Base-by-base conservation (phyloP, 768 basidiomycete genomes). In the Trametes villosa region DNA sequence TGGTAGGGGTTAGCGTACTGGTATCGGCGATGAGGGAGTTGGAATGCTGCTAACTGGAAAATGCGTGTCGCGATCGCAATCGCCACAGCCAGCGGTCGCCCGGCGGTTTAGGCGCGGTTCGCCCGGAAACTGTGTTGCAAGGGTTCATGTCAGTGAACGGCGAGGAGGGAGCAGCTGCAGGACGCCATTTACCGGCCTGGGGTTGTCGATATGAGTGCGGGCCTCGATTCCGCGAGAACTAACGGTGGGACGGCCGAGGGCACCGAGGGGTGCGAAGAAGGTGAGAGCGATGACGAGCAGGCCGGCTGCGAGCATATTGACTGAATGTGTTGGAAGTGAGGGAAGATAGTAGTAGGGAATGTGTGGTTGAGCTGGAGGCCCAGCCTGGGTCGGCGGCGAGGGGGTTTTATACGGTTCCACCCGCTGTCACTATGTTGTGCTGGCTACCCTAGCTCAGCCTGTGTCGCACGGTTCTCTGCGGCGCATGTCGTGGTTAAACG, bases 241-340 rank as follows among this genome's bases (percentile, higher is more conserved):
- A 36, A 38, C 36, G 2, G 47, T 27, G 22, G 53, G 60, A 18
- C 59, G 38, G 24, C 53, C 53, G 3, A 44, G 12, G 18, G 46
- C 38, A n/a, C 9, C 24, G 13, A 55, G 22, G 34, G 59, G 46
- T 1, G 41, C 30, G 46, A 55, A 34, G 53, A 55, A 45, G n/a
- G 53, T 12, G 18, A 61, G 24, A 11, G 33, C 24, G 7, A 56
- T 9, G 26, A 41, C 15, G 24, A 61, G 60, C 60, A 56, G 53
- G 41, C 53, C 53, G 31, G 53, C 60, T 51, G 60, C 60, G 40
- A 55, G 30, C 60, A 61, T 61, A 40, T 9, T 30, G 24, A 22
- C 13, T 22, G 20, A 20, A 41, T 17, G 31, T 22, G 22, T n/a
- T 3, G 24, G 18, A 20, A 26, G 38, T 4, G 31, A 27, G 51